phyloP scores from a whole-genome alignment of 148 eudicot species.

The Chenopodium quinoa region DNA sequence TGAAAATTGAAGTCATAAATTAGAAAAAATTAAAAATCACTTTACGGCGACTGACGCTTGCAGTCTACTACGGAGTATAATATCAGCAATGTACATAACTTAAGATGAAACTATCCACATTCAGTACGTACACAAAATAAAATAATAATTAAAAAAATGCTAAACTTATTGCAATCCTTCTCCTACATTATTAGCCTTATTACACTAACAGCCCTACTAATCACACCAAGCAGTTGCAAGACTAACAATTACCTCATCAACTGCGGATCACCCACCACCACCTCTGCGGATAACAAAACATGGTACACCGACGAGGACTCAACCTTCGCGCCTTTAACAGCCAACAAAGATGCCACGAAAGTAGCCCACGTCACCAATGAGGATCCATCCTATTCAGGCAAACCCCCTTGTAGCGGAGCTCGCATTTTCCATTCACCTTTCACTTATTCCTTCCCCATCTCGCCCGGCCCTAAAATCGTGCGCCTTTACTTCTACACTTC shows the following conservation, averaged over 20 bases:
- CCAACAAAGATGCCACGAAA: neutral
- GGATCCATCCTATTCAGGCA: neutral
- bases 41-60: too few relatives aligned
- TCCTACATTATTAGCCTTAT: slow-evolving; percentile 6
- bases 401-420: neutral
- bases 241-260: neutral
- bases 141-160: too few relatives aligned
- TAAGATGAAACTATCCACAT: too few relatives aligned
- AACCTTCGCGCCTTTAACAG: neutral
- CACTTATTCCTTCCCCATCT: neutral
- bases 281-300: neutral
- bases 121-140: too few relatives aligned
- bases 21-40: too few relatives aligned
- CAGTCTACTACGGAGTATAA: too few relatives aligned
- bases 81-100: too few relatives aligned
- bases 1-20: too few relatives aligned
- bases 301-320: neutral
- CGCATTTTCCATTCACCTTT: neutral
- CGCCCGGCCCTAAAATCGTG: slow-evolving; percentile 39
- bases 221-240: slow-evolving; percentile 11
- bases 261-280: neutral
- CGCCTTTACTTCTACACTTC: slow-evolving; percentile 45
- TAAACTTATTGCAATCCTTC: neutral
- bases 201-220: slow-evolving; percentile 22
- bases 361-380: neutral